These are phyloP conservation scores for Marchantia polymorpha DNA, from an alignment of 225 moss, liverwort and hornwort genomes.

Conservation along the genomic window DNA sequence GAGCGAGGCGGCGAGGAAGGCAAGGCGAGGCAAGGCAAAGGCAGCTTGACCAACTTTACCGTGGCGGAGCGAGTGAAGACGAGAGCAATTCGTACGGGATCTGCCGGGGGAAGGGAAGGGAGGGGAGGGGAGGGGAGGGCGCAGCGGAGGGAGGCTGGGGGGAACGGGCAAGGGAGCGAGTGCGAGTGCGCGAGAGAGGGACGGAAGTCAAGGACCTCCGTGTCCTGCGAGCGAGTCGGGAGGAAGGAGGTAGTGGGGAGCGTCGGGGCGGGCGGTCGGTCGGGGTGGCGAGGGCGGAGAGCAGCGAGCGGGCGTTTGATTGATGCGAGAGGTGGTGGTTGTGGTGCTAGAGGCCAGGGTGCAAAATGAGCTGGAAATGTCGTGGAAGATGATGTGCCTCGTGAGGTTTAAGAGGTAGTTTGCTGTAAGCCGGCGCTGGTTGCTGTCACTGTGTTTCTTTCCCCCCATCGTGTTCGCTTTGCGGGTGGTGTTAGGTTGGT, in stretches of 20 bases:
- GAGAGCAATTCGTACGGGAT: neutral
- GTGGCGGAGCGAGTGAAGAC: neutral
- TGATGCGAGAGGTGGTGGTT: constrained; percentile 24
- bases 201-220: neutral
- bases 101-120: neutral
- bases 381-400: constrained; percentile 48
- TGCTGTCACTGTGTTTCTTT: constrained; percentile 15
- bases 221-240: neutral
- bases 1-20: neutral
- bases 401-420: constrained; percentile 47
- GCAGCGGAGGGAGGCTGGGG: neutral
- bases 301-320: constrained; percentile 6
- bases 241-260: constrained; percentile 1
- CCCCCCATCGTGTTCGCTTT: constrained; percentile 6
- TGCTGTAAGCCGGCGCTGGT: constrained; percentile 28
- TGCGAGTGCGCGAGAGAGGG: neutral
- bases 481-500: constrained; percentile 12
- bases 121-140: neutral
- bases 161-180: neutral
- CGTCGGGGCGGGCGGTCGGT: constrained; percentile 4
- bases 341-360: constrained; percentile 31
- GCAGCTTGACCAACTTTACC: constrained; percentile 7
- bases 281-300: constrained; percentile 16
- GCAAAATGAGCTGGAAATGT: constrained; percentile 52
- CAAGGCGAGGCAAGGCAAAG: no score